A percentile compares a stretch with the other conserved stretches of the same genome.
Evolutionary conservation across 805 yeast species (phyloP).

Genomic region (Cyberlindnera sargentensis): DNA sequence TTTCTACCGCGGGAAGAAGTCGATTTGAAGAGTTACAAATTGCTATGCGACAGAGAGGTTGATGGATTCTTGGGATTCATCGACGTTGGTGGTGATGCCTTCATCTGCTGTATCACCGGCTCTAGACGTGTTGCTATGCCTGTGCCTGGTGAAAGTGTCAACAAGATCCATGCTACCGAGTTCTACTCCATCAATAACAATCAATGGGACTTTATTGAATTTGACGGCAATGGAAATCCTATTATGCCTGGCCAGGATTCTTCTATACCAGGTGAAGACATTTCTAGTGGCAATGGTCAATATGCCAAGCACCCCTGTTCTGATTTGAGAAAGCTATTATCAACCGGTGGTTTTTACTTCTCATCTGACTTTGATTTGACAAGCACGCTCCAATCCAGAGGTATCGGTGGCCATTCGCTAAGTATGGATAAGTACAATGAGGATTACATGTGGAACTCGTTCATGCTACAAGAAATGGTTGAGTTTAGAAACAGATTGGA

Average conservation of each 20-base stretch:
- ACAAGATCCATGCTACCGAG: slow-evolving; percentile 78
- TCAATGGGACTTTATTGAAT: slow-evolving; percentile 73
- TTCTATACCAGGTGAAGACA: slow-evolving; percentile 7
- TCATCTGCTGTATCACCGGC: slow-evolving; percentile 73
- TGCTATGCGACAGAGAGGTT: slow-evolving; percentile 37
- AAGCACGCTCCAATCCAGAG: slow-evolving; percentile 73
- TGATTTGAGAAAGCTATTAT: slow-evolving; percentile 67
- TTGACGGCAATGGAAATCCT: slow-evolving; percentile 66
- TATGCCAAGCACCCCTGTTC: slow-evolving; percentile 57
- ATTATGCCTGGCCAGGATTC: slow-evolving; percentile 29
- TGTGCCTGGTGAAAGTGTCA: slow-evolving; percentile 68
- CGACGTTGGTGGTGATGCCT: slow-evolving; percentile 57
- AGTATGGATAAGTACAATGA: slow-evolving; percentile 59
- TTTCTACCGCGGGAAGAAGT: slow-evolving; percentile 34
- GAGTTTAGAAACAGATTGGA: slow-evolving; percentile 69
- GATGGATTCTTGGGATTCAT: slow-evolving; percentile 79
- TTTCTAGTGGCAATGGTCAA: slow-evolving; percentile 8
- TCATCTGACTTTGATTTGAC: slow-evolving; percentile 92
- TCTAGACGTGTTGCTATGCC: slow-evolving; percentile 78
- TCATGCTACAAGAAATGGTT: slow-evolving; percentile 53
- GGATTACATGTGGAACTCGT: slow-evolving; percentile 96
- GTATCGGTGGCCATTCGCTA: slow-evolving; percentile 40
- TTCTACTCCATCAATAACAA: slow-evolving; percentile 67
- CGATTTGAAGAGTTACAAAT: slow-evolving; percentile 32
- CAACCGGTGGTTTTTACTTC: slow-evolving; percentile 87